A percentile compares a stretch with the other conserved stretches of the same genome.
Evolutionary conservation across 768 basidiomycete species (phyloP).

Genomic region (Hericium rajendrae): DNA sequence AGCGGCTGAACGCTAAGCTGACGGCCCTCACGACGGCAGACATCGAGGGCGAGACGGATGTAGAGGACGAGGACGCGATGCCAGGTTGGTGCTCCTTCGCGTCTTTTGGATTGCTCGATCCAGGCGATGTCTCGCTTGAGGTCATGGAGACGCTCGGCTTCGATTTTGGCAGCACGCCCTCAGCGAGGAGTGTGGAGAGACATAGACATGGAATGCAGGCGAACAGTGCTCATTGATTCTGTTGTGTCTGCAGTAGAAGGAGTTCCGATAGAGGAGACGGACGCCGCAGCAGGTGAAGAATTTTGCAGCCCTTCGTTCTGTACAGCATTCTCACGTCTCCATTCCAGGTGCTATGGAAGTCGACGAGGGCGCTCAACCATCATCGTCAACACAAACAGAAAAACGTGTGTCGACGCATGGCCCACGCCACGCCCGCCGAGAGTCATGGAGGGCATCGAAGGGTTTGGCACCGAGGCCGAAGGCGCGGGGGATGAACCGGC

Average conservation of each 20-base stretch:
- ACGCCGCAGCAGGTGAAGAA: not conserved
- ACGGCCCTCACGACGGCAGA: constrained; percentile 31
- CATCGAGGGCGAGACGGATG: constrained; percentile 6
- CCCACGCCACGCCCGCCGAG: constrained; percentile 63
- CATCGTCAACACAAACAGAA: constrained; percentile 18
- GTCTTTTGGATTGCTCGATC: constrained; percentile 26
- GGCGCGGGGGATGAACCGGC: constrained; percentile 52
- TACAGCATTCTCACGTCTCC: not conserved
- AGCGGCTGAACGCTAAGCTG: constrained; percentile 65
- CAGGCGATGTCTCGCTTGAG: constrained; percentile 44
- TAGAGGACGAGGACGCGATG: constrained; percentile 17
- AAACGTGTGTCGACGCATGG: constrained; percentile 72
- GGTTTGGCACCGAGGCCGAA: constrained; percentile 49
- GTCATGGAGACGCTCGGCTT: constrained; percentile 25
- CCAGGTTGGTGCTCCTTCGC: constrained; percentile 14
- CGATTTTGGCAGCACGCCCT: not conserved
- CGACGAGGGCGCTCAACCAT: constrained; percentile 26
- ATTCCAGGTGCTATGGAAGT: constrained; percentile 43
- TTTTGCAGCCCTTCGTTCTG: not conserved
- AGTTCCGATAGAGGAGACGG: not conserved
- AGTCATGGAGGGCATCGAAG: constrained; percentile 77
- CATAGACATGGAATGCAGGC: too few species aligned
- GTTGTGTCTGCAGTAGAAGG: not conserved
- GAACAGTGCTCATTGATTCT: not conserved
- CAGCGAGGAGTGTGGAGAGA: too few species aligned